These are phyloP conservation scores for Aspergillus haitiensis DNA, from an alignment of 495 filamentous ascomycete species.

Conservation along the genomic window DNA sequence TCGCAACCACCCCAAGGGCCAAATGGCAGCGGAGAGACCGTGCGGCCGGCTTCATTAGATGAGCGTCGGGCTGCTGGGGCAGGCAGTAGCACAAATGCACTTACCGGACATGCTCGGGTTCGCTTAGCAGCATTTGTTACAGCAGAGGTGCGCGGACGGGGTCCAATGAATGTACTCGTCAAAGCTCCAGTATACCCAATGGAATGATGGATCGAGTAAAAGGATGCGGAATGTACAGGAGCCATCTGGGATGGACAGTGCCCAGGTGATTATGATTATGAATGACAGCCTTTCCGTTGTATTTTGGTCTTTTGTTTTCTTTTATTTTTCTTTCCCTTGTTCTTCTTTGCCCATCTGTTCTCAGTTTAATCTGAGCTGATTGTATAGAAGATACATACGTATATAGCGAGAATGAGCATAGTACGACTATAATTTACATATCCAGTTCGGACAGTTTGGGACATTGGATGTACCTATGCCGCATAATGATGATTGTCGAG, in stretches of 20 bases:
- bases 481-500: no score
- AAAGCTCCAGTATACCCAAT: conserved; percentile 89
- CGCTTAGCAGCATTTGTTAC: conserved; percentile 83
- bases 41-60: conserved; percentile 8
- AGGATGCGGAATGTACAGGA: no score
- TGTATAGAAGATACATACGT: neutral
- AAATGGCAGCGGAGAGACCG: conserved; percentile 18
- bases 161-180: conserved; percentile 68
- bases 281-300: neutral
- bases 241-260: neutral
- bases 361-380: neutral
- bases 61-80: conserved; percentile 1
- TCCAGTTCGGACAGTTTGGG: no score
- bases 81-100: conserved; percentile 16
- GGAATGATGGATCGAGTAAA: conserved; percentile 27
- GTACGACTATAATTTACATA: no score
- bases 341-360: neutral
- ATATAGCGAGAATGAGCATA: no score
- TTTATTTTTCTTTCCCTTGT: neutral
- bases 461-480: no score
- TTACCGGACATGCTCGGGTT: conserved; percentile 43
- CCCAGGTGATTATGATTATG: neutral
- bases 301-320: neutral
- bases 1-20: conserved; percentile 13
- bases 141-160: conserved; percentile 70